Conservation (phyloP, 1,284 basidiomycete genomes). For the Papiliotrema flavescens region DNA sequence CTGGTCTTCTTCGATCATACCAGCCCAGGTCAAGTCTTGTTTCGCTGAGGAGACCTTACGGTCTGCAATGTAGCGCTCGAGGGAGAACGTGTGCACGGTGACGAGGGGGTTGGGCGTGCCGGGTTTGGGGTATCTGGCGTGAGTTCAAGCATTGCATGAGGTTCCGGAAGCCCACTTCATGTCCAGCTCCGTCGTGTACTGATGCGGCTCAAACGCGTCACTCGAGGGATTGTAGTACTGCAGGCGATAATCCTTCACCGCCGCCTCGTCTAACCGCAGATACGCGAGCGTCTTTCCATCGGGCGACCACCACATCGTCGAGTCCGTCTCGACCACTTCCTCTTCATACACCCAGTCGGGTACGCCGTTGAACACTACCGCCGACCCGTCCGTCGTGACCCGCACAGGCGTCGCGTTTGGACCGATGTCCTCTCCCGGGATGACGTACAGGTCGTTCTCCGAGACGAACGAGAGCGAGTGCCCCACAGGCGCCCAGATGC, state of each 20-base stretch:
- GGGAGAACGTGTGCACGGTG: conserved; percentile 75
- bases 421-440: conserved; percentile 51
- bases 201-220: conserved; percentile 63
- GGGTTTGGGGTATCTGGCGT: conserved; percentile 56
- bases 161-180: conserved; percentile 61
- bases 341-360: conserved; percentile 98
- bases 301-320: conserved; percentile 88
- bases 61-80: conserved; percentile 42
- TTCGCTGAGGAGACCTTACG: conserved; percentile 48
- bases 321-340: conserved; percentile 72
- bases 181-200: conserved; percentile 70
- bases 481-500: conserved; percentile 79
- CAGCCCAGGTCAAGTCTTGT: conserved; percentile 63
- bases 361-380: conserved; percentile 85
- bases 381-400: conserved; percentile 75
- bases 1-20: conserved; percentile 58
- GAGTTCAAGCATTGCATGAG: background rate
- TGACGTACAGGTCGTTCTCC: conserved; percentile 77
- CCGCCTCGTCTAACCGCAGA: conserved; percentile 80
- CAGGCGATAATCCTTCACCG: conserved; percentile 78
- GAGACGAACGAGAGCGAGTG: conserved; percentile 75
- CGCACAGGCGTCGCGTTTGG: conserved; percentile 53
- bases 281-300: conserved; percentile 76
- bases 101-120: conserved; percentile 87
- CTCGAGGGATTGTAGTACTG: conserved; percentile 85